Evolutionary conservation across 202 grass and related monocot genomes (phyloP).

Genomic region (Dendrocalamus latiflorus): DNA sequence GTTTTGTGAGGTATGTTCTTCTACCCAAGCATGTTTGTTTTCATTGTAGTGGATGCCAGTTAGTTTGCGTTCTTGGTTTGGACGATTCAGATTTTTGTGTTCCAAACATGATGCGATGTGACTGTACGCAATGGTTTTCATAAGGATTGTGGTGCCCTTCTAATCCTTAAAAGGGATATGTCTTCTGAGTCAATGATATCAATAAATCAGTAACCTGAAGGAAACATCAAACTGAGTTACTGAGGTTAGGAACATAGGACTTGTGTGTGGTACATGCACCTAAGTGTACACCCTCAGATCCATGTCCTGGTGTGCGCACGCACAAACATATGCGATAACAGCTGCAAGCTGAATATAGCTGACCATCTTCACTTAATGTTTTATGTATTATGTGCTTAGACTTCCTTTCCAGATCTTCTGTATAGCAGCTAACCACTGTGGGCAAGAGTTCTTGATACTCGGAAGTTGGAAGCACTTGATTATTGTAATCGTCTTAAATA

Average conservation of each 20-base stretch:
- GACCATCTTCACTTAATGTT: background rate
- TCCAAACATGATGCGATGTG: background rate
- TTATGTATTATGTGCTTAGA: background rate
- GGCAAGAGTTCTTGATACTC: background rate
- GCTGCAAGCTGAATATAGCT: background rate
- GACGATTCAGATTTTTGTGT: slow-evolving; percentile 7
- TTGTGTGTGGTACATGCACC: background rate
- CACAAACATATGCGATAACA: background rate
- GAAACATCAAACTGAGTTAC: slow-evolving; percentile 2
- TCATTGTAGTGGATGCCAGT: background rate
- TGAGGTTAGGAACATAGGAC: background rate
- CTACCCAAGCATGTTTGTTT: background rate
- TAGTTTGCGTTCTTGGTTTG: background rate
- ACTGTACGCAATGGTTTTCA: background rate
- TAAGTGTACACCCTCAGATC: background rate
- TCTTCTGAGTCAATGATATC: background rate
- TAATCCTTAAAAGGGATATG: background rate
- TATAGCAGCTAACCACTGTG: background rate
- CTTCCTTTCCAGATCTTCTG: background rate
- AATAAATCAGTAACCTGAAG: background rate
- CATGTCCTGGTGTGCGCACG: background rate
- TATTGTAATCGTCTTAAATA: background rate
- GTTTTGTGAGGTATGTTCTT: no score
- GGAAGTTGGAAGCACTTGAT: background rate
- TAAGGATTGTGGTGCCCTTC: background rate